Evolutionary conservation across 345 rosid species (phyloP).

Genomic region (Eucalyptus melliodora): DNA sequence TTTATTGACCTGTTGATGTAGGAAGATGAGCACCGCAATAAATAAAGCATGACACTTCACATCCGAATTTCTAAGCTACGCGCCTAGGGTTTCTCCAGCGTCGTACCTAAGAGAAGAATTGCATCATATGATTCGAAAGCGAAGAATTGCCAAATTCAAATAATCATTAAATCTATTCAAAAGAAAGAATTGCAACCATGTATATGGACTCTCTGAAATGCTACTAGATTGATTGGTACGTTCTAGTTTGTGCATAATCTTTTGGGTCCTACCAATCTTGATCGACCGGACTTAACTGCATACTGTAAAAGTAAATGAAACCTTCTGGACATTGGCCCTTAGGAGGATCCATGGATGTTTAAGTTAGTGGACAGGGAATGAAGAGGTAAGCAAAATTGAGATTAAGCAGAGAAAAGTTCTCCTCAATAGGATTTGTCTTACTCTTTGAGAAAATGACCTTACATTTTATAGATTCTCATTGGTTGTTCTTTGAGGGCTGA

Average conservation of each 20-base stretch:
- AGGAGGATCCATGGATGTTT: rapidly evolving
- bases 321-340: neutral
- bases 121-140: neutral
- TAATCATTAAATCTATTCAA: neutral
- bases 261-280: neutral
- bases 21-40: neutral
- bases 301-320: neutral
- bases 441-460: neutral
- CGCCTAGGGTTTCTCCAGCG: neutral
- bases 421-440: neutral
- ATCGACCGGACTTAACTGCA: neutral
- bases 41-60: no score
- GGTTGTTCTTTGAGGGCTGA: neutral
- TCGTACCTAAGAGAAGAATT: neutral
- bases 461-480: neutral
- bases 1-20: neutral
- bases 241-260: neutral
- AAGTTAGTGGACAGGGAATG: neutral
- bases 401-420: neutral
- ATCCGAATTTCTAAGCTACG: neutral
- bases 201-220: neutral
- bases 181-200: neutral
- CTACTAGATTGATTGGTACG: neutral
- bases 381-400: neutral
- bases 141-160: neutral